Percentiles rank a stretch among this genome's conserved stretches.
These are phyloP conservation scores for Fermentozyma sake DNA, from an alignment of 1,139 yeast genomes.

Conservation along the genomic window DNA sequence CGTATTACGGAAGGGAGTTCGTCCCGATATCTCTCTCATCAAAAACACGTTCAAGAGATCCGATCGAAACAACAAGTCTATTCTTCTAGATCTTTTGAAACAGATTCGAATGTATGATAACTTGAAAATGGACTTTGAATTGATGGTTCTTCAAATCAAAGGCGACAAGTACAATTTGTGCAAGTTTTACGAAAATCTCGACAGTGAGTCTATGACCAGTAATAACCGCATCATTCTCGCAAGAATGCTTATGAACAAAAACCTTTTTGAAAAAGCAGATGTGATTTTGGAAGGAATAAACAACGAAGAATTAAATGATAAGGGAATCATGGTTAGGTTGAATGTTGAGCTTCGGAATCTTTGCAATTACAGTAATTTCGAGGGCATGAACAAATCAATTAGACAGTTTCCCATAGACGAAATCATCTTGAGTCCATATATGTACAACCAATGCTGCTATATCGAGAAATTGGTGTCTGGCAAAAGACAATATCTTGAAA, in stretches of 20 bases:
- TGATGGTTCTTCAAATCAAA: constrained; percentile 18
- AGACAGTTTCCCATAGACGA: constrained; percentile 29
- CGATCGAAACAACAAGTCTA: constrained; percentile 16
- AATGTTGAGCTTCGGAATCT: constrained; percentile 20
- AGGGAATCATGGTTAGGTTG: constrained; percentile 21
- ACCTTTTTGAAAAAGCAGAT: constrained; percentile 21
- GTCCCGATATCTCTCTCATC: constrained; percentile 30
- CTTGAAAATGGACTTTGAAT: constrained; percentile 15
- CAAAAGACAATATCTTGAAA: constrained; percentile 8
- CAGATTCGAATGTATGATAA: constrained; percentile 16
- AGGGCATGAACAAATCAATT: constrained; percentile 16
- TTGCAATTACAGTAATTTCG: constrained; percentile 16
- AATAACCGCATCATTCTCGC: constrained; percentile 29
- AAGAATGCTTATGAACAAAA: constrained; percentile 28
- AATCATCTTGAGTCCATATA: constrained; percentile 31
- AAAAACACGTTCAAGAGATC: constrained; percentile 30
- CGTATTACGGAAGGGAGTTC: constrained; percentile 29
- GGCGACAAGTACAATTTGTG: constrained; percentile 8
- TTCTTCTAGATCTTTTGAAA: constrained; percentile 18
- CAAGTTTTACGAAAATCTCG: constrained; percentile 5
- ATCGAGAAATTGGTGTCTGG: constrained; percentile 22
- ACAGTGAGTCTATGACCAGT: constrained; percentile 9
- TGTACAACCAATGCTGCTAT: constrained; percentile 27
- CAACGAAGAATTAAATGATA: constrained; percentile 21
- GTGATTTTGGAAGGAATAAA: constrained; percentile 20